These are phyloP conservation scores for Phoma herbarum DNA, from an alignment of 2,329 filamentous ascomycete species.

Conservation along the genomic window DNA sequence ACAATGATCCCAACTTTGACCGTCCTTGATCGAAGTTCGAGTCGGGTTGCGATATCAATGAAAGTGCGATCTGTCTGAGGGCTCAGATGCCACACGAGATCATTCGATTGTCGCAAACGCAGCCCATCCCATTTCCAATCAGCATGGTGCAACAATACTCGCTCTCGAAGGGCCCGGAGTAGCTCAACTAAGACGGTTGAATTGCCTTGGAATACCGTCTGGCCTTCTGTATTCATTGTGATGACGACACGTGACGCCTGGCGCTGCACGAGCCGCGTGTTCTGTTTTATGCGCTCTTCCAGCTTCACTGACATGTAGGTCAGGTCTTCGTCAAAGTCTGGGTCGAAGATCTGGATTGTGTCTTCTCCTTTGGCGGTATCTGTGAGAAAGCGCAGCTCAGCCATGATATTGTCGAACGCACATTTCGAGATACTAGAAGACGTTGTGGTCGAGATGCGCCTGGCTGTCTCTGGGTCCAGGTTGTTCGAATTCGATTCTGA, in stretches of 20 bases:
- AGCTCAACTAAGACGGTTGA: background rate
- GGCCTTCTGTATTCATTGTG: background rate
- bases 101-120: background rate
- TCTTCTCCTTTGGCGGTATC: background rate
- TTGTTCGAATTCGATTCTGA: background rate
- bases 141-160: background rate
- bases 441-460: background rate
- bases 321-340: background rate
- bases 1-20: background rate
- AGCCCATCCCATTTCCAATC: slow-evolving; percentile 12
- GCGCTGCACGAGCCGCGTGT: background rate
- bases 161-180: background rate
- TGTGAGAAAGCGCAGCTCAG: background rate
- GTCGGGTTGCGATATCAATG: background rate
- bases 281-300: background rate
- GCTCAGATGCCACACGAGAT: background rate
- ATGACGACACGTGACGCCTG: background rate
- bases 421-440: background rate
- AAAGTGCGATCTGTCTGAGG: background rate
- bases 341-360: background rate
- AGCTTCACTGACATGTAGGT: background rate
- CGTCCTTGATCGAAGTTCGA: background rate
- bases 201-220: background rate
- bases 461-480: background rate
- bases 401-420: background rate